A percentile compares a stretch with the other conserved stretches of the same genome.
These are phyloP conservation scores for Lathyrus aphaca DNA, from an alignment of 306 rosid species.

Conservation along the genomic window DNA sequence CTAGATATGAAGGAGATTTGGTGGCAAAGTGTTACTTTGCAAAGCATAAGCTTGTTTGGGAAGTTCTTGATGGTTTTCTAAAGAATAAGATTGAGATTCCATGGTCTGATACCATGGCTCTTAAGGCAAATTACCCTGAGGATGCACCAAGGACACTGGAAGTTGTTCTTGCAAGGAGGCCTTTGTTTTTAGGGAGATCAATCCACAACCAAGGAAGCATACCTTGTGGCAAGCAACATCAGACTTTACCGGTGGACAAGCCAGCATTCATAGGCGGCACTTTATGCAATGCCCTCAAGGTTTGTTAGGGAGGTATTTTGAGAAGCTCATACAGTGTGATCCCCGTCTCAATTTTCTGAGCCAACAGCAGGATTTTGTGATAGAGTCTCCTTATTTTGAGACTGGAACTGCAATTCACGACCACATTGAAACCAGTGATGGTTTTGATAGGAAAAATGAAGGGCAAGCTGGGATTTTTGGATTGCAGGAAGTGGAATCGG, in stretches of 20 bases:
- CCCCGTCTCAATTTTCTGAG: no score
- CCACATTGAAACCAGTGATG: no score
- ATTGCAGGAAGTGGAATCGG: no score
- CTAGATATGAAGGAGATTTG: constrained; percentile 82
- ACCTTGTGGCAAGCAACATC: constrained; percentile 88
- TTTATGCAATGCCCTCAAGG: constrained; percentile 72
- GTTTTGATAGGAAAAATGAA: no score
- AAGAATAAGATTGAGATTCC: constrained; percentile 92
- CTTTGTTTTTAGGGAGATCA: constrained; percentile 80
- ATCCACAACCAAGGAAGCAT: constrained; percentile 92
- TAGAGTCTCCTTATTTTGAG: no score
- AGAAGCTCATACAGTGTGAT: constrained; percentile 83
- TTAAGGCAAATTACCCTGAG: constrained; percentile 76
- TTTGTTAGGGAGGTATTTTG: constrained; percentile 70
- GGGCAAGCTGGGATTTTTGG: no score
- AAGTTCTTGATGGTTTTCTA: constrained; percentile 86
- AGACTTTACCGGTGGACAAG: constrained; percentile 87
- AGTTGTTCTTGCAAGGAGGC: constrained; percentile 76
- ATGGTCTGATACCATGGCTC: constrained; percentile 85
- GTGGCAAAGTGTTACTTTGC: constrained; percentile 88
- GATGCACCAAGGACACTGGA: constrained; percentile 71
- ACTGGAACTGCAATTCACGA: no score
- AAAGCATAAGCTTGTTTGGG: constrained; percentile 92
- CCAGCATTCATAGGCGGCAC: constrained; percentile 66
- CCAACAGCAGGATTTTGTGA: no score